Evolutionary conservation across 1,139 yeast genomes (phyloP).

Genomic region (Yamadazyma friedrichii): DNA sequence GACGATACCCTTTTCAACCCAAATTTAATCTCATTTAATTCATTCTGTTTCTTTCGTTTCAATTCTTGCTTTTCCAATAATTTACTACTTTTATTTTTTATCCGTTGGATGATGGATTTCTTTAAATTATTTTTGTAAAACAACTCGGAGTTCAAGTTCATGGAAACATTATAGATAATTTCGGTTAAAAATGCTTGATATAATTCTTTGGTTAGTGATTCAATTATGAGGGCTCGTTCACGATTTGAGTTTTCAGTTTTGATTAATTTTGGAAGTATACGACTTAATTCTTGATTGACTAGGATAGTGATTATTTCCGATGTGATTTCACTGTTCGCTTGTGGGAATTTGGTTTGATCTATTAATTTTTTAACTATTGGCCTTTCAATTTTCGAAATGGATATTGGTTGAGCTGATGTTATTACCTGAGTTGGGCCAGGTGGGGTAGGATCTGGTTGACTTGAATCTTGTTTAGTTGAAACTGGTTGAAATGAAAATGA

Average conservation of each 20-base stretch:
- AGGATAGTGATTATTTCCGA: conserved; percentile 17
- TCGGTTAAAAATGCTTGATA: conserved; percentile 63
- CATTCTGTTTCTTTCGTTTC: conserved; percentile 34
- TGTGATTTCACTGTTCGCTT: conserved; percentile 17
- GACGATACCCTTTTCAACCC: conserved; percentile 25
- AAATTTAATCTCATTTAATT: conserved; percentile 41
- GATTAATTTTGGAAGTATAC: conserved; percentile 26
- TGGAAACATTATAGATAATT: conserved; percentile 38
- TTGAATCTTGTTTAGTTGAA: not conserved
- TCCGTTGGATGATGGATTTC: conserved; percentile 20
- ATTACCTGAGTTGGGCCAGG: not conserved
- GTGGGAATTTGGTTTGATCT: conserved; percentile 2
- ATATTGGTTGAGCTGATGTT: not conserved
- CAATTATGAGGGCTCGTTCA: conserved; percentile 31
- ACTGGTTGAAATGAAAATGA: not conserved
- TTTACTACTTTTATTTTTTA: conserved; percentile 25
- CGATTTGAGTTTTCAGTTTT: conserved; percentile 19
- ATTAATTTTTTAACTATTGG: not conserved
- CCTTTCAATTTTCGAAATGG: no score
- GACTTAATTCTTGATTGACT: conserved; percentile 26
- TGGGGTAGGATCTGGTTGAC: not conserved
- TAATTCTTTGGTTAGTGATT: conserved; percentile 45
- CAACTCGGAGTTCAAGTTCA: conserved; percentile 43
- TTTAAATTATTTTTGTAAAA: conserved; percentile 25
- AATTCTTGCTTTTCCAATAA: conserved; percentile 22